These are phyloP conservation scores for Termitomyces sp. DNA, from an alignment of 1,284 basidiomycete species.

Conservation along the genomic window DNA sequence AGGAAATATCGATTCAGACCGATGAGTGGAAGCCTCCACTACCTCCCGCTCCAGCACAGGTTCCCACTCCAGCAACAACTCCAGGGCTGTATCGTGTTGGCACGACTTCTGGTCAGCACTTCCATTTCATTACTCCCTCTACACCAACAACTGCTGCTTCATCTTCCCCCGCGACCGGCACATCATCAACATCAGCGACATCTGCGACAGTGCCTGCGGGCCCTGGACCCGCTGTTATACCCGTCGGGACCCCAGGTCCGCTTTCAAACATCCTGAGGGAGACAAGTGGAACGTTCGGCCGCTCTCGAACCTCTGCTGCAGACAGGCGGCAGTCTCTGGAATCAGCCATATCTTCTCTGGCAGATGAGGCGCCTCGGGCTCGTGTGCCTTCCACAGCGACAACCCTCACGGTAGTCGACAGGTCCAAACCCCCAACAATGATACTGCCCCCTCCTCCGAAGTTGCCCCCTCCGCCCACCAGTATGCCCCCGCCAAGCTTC, in stretches of 20 bases:
- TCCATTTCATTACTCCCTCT: slow-evolving; percentile 67
- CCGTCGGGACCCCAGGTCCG: slow-evolving; percentile 33
- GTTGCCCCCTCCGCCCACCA: slow-evolving; percentile 69
- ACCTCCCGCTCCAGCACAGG: slow-evolving; percentile 24
- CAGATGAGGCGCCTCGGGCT: slow-evolving; percentile 38
- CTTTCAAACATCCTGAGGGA: slow-evolving; percentile 35
- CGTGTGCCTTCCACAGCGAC: slow-evolving; percentile 46
- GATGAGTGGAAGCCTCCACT: slow-evolving; percentile 57
- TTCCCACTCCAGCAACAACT: slow-evolving; percentile 23
- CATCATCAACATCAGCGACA: slow-evolving; percentile 17
- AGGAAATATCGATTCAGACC: slow-evolving; percentile 74
- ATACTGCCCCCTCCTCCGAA: slow-evolving; percentile 79
- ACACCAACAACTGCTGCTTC: slow-evolving; percentile 28
- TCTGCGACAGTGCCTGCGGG: slow-evolving; percentile 17
- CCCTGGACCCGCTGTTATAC: slow-evolving; percentile 18
- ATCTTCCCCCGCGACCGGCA: slow-evolving; percentile 24
- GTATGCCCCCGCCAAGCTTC: slow-evolving; percentile 70
- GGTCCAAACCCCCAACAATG: slow-evolving; percentile 80
- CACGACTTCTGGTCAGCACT: slow-evolving; percentile 50
- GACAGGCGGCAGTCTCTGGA: slow-evolving; percentile 53
- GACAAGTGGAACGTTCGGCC: slow-evolving; percentile 25
- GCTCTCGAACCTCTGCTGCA: slow-evolving; percentile 31
- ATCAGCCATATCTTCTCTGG: slow-evolving; percentile 51
- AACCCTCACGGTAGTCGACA: slow-evolving; percentile 52
- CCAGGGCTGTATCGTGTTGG: slow-evolving; percentile 54